Evolutionary conservation across 2,329 filamentous ascomycete genomes (phyloP), one percentile per base, ranked within the genome.

Genomic region (Diaporthe destruens): DNA sequence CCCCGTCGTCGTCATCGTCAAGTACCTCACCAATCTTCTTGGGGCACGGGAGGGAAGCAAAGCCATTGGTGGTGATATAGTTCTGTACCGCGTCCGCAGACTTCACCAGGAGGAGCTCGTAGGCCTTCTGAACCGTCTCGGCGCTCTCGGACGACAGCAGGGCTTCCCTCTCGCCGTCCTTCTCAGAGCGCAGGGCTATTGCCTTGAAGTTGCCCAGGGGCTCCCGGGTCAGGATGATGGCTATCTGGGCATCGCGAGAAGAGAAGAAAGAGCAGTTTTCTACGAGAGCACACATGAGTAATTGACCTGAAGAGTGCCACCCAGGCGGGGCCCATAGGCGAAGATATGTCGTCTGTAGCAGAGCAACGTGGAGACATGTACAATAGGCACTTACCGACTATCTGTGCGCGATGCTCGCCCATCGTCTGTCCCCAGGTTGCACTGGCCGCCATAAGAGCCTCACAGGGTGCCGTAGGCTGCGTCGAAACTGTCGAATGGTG

Each of bases 31-130:
- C 34, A 11, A 65, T 54, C 63, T 73, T 74, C 66, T 76, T 75
- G 61, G 68, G 25, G 51, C 36, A 61, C 9, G 73, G 56, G 3
- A 71, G 69, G 18, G 75, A 59, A 32, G 75, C 78, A 65, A 81
- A 84, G 59, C 82, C 83, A 59, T 82, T 79, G 32, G 76, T 76
- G n/a, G 72, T 53, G 69, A 82, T 78, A 75, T 79, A 76, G 54
- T 78, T 75, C 51, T 80, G 77, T 54, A 83, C 80, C n/a, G 80
- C 81, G 54, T 81, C 80, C n/a, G 83, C 82, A 12, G 82, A 82
- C 73, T 80, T 81, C 57, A 76, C 72, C 72, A 84, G 81, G n/a
- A 85, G 81, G 20, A 77, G 72, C 66, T 81, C 79, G 7, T 85
- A 75, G 12, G 83, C 83, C 5, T 79, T 78, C 29, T 78, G 71